Base-by-base conservation (phyloP, 2,329 filamentous ascomycete species). In the Colletotrichum lentis region DNA sequence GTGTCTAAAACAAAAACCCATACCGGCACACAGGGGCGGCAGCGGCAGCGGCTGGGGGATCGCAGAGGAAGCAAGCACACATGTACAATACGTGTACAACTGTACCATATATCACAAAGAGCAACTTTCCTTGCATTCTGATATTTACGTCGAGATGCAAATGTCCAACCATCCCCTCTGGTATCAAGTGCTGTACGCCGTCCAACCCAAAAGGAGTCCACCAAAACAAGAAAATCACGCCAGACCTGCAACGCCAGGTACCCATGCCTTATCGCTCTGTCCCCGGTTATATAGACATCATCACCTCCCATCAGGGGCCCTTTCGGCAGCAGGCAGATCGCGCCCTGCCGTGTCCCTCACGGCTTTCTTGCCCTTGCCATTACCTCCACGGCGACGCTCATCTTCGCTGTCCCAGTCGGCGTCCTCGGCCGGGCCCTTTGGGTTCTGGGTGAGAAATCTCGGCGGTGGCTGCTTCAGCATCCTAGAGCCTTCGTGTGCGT, bases 401-500 rank as follows among this genome's bases (percentile, higher is more conserved):
- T 82, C 81, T 39, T 85, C 83, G 59, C 80, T 83, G 50, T 82
- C 77, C 79, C 81, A 83, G 52, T 79, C 78, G 7, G 74, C 72
- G 50, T 80, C 77, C 24, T 74, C 74, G 52, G 73, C 68, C 60
- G 71, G 62, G 35, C 72, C 67, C 50, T 75, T 69, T 69, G 71
- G 68, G 70, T 74, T 73, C 16, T 65, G 74, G 65, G 55, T 72
- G 66, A 50, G 75, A 71, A 47, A 72, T 56, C 54, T 73, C 68
- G 37, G 67, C 10, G 73, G 71, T 22, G 74, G 74, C 52, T 77
- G 74, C 54, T 82, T 80, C 61, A 91, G 79, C 88, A 90, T 91
- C 69, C 82, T 83, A 67, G 84, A 84, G 72, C 82, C 82, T 80
- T 88, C 89, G 70, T 84, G 78, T 1, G 79, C 77, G 53, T 80